Evolutionary conservation across 495 filamentous ascomycete species (phyloP).

Genomic region (Lasiosphaeris hirsuta): DNA sequence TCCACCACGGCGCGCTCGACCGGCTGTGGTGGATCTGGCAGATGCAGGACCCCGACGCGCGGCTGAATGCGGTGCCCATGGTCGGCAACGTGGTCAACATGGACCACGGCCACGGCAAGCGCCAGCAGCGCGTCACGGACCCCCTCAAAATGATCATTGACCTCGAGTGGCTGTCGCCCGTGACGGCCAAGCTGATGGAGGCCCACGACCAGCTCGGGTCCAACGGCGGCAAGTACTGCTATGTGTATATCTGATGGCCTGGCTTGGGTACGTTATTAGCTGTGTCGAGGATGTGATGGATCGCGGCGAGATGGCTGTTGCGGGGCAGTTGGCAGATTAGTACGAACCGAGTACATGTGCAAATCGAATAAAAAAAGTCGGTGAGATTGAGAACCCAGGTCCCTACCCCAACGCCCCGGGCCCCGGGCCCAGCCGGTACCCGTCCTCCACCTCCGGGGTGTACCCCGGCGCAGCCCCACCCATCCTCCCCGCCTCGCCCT

Average conservation of each 20-base stretch:
- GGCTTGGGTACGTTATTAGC: no score
- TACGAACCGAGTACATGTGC: no score
- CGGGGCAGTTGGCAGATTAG: no score
- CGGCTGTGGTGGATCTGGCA: slow-evolving; percentile 70
- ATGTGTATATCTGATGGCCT: slow-evolving; percentile 37
- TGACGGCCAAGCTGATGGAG: slow-evolving; percentile 29
- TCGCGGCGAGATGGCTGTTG: no score
- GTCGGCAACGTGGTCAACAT: neutral
- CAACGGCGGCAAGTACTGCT: slow-evolving; percentile 34
- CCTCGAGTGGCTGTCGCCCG: slow-evolving; percentile 30
- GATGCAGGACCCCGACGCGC: slow-evolving; percentile 44
- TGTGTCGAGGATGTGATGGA: no score
- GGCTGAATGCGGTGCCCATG: slow-evolving; percentile 28
- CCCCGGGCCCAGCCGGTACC: no score
- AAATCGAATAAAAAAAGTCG: no score
- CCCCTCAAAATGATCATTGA: slow-evolving; percentile 20
- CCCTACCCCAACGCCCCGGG: no score
- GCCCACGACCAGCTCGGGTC: slow-evolving; percentile 37
- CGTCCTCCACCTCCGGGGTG: no score
- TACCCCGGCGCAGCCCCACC: neutral
- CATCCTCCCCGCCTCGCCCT: slow-evolving; percentile 1
- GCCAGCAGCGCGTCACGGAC: slow-evolving; percentile 3
- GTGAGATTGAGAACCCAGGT: no score
- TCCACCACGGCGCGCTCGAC: slow-evolving; percentile 65
- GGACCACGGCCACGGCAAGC: slow-evolving; percentile 1